Evolutionary conservation across 768 basidiomycete genomes (phyloP).

Genomic region (Pulveroboletus frians): DNA sequence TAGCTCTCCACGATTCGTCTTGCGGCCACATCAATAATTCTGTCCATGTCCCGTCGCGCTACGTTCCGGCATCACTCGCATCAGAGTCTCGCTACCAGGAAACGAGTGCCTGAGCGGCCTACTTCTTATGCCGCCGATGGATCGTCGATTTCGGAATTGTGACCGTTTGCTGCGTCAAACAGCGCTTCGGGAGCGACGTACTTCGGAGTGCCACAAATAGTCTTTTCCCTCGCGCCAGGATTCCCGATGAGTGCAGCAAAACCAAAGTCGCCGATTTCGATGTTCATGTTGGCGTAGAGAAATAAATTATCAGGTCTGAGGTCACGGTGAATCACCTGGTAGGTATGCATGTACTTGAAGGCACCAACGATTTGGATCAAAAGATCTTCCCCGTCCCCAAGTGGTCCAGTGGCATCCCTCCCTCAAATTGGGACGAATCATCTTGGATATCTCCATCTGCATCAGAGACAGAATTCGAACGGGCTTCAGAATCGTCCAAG

Average conservation of each 20-base stretch:
- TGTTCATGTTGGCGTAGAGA: slow-evolving; percentile 85
- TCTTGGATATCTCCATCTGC: background rate
- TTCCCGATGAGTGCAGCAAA: slow-evolving; percentile 95
- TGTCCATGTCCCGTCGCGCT: slow-evolving; percentile 77
- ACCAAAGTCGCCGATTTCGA: slow-evolving; percentile 97
- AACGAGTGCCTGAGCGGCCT: no score
- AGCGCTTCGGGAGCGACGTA: slow-evolving; percentile 98
- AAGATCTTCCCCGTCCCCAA: slow-evolving; percentile 25
- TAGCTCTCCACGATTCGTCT: slow-evolving; percentile 19
- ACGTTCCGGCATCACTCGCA: slow-evolving; percentile 57
- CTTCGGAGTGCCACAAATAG: slow-evolving; percentile 97
- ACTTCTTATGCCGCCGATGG: no score
- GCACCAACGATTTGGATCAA: slow-evolving; percentile 94
- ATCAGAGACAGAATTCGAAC: background rate
- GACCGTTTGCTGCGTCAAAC: slow-evolving; percentile 92
- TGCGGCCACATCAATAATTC: slow-evolving; percentile 83
- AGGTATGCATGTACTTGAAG: slow-evolving; percentile 94
- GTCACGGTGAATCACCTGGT: slow-evolving; percentile 97
- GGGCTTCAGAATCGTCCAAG: no score
- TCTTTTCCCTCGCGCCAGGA: slow-evolving; percentile 97
- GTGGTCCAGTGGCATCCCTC: background rate
- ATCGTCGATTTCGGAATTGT: no score
- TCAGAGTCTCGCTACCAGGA: slow-evolving; percentile 70
- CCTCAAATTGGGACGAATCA: background rate
- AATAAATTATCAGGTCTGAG: slow-evolving; percentile 95